Evolutionary conservation across 2,329 filamentous ascomycete species (phyloP), one percentile per base, ranked within the genome.

Genomic region (Aspergillus sp.): DNA sequence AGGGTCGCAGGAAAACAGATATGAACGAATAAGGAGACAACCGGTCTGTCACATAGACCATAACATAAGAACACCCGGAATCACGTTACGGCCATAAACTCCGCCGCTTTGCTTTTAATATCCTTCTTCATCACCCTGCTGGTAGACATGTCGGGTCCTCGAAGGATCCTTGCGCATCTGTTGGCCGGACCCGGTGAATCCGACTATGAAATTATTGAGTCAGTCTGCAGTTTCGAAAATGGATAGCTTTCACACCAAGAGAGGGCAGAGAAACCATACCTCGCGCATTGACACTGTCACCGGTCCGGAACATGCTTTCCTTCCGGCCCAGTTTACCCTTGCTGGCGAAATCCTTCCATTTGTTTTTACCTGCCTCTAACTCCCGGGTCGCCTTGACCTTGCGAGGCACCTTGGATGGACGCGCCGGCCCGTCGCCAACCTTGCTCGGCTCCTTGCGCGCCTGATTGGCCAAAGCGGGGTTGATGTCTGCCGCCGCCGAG

Each of bases 251-350:
- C 32, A 11, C 61, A 55, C 32, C n/a, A 22, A 16, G 58, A 7
- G 6, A 2, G 36, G 16, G 4, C 5, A 42, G 39, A 29, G 49
- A 49, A 63, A 49, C 61, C 62, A 49, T 80, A 96, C 93, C 93
- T 89, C 92, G 86, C 59, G 90, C 93, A 70, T 91, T 86, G 24
- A 95, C 85, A 62, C 91, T 89, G 32, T 96, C 92, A 0, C 92
- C 92, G 2, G 93, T 97, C 51, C 93, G 88, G 75, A 97, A 97
- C 93, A 97, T 97, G 82, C 92, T 96, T 52, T 96, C 91, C 78
- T 96, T 96, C 80, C 91, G 93, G n/a, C 81, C 78, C 60, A 80
- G 74, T 71, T 86, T 87, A 60, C 82, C 81, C 75, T 96, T 96
- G 71, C 84, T 82, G 65, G 87, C 90, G 76, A 96, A 99, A 64